Conservation (phyloP, 2,329 filamentous ascomycete species). For the Colletotrichum sp. region DNA sequence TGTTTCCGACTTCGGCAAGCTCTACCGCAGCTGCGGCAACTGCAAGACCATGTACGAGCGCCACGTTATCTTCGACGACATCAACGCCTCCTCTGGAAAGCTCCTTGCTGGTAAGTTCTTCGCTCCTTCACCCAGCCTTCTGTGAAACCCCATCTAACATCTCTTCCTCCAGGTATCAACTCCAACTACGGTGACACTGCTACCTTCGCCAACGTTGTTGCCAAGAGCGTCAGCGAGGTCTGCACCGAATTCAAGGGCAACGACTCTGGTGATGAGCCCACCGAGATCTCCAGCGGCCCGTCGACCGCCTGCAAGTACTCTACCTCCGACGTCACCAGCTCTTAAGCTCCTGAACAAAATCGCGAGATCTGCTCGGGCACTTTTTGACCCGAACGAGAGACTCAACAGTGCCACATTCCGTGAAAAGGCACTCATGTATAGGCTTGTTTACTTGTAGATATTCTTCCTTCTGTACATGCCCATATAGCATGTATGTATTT, state of each 20-base stretch:
- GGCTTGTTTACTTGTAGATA: constrained; percentile 20
- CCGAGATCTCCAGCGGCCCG: constrained; percentile 3
- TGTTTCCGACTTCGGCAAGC: constrained; percentile 18
- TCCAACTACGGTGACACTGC: constrained; percentile 21
- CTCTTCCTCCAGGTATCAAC: constrained; percentile 6
- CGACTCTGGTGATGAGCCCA: constrained; percentile 14
- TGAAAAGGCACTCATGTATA: not conserved
- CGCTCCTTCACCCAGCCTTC: accelerated
- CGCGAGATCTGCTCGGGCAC: not conserved
- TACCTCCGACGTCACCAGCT: not conserved
- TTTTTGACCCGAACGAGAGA: not conserved
- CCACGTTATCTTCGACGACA: constrained; percentile 19
- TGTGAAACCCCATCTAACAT: not conserved
- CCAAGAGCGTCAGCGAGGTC: constrained; percentile 8
- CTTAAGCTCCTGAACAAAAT: not conserved
- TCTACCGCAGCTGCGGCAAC: constrained; percentile 23
- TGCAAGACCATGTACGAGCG: constrained; percentile 17
- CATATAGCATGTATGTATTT: not conserved
- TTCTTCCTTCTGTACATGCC: constrained; percentile 5
- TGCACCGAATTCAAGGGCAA: constrained; percentile 21
- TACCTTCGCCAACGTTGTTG: constrained; percentile 6
- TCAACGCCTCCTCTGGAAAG: constrained; percentile 20
- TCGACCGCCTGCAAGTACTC: constrained; percentile 19
- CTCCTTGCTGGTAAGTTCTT: constrained; percentile 13
- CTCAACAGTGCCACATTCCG: not conserved